These are phyloP conservation scores for Bipolaris bicolor DNA, from an alignment of 2,329 filamentous ascomycete genomes.

Conservation along the genomic window DNA sequence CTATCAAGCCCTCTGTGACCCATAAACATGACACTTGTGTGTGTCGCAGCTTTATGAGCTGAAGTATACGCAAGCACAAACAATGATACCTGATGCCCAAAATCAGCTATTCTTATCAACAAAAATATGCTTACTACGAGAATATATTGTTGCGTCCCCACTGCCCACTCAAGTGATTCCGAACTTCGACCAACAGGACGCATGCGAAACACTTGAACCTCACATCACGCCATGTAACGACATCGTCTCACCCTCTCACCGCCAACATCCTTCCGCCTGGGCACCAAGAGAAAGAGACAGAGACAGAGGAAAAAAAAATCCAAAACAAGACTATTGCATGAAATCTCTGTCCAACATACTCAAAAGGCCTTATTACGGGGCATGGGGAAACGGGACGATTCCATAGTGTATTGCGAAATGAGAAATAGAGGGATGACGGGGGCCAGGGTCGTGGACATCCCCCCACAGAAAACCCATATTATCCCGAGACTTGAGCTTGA, in stretches of 20 bases:
- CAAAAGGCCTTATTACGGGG: background rate
- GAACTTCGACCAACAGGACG: background rate
- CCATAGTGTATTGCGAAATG: background rate
- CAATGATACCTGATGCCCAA: too few relatives aligned
- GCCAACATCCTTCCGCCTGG: background rate
- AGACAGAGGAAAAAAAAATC: background rate
- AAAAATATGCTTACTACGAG: too few relatives aligned
- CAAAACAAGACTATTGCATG: background rate
- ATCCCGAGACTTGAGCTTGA: background rate
- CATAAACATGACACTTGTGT: too few relatives aligned
- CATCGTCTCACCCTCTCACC: background rate
- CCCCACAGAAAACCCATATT: background rate
- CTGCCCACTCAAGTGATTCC: background rate
- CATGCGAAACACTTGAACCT: background rate
- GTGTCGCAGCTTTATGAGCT: too few relatives aligned
- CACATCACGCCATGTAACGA: slow-evolving; percentile 1
- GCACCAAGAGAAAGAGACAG: background rate
- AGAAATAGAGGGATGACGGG: background rate
- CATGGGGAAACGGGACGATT: too few relatives aligned
- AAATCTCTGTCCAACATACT: background rate
- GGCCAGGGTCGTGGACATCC: background rate
- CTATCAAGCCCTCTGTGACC: too few relatives aligned
- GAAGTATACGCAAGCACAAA: too few relatives aligned
- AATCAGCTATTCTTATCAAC: too few relatives aligned
- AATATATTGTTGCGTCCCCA: too few relatives aligned